These are phyloP conservation scores for Cryptococcus sp. DNA, from an alignment of 1,284 basidiomycete species.

Conservation along the genomic window DNA sequence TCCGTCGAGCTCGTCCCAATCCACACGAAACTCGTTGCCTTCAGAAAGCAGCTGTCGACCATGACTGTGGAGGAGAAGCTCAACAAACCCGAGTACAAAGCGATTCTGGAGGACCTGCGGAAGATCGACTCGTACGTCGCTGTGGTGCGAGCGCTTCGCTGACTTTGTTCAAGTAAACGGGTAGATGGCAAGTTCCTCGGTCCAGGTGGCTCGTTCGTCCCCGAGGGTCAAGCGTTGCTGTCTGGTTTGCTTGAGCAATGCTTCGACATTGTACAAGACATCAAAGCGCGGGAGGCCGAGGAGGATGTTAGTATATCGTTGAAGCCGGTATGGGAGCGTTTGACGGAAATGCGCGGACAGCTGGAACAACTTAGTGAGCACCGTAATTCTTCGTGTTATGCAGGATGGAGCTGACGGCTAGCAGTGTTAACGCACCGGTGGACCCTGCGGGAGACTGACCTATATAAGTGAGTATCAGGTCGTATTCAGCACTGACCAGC, in stretches of 20 bases:
- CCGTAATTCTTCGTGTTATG: not conserved
- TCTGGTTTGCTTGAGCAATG: conserved; percentile 89
- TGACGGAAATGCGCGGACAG: conserved; percentile 72
- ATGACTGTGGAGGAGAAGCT: conserved; percentile 83
- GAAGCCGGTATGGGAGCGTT: conserved; percentile 92
- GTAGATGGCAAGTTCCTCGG: conserved; percentile 96
- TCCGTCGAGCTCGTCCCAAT: conserved; percentile 85
- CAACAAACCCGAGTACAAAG: conserved; percentile 84
- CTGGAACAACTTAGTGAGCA: conserved; percentile 47
- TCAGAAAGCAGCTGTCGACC: conserved; percentile 85
- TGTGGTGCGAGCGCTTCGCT: not conserved
- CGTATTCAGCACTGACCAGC: conserved; percentile 22
- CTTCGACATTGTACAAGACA: conserved; percentile 95
- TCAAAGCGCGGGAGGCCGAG: conserved; percentile 89
- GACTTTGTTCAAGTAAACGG: conserved; percentile 65
- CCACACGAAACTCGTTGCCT: conserved; percentile 82
- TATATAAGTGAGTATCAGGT: conserved; percentile 67
- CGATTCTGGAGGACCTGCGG: conserved; percentile 86
- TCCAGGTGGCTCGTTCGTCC: conserved; percentile 81
- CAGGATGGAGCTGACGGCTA: not conserved
- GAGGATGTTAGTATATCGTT: conserved; percentile 85
- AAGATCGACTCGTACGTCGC: conserved; percentile 86
- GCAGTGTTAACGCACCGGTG: conserved; percentile 89
- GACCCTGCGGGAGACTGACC: conserved; percentile 94
- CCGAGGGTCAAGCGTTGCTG: conserved; percentile 77